These are phyloP conservation scores for Hortaea sp. DNA, from an alignment of 2,329 filamentous ascomycete species.

Conservation along the genomic window DNA sequence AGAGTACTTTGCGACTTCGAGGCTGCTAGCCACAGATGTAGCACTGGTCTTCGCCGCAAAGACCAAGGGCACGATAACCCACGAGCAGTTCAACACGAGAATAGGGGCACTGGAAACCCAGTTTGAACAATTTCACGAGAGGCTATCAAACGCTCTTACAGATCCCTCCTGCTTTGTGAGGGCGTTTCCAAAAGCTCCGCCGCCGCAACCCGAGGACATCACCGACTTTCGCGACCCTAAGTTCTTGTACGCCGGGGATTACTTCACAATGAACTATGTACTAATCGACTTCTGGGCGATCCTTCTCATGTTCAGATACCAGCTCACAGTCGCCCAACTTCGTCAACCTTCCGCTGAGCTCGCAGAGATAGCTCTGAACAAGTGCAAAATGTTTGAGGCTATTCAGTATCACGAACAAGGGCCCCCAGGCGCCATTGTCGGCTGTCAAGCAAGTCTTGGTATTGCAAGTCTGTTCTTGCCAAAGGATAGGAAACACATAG, in stretches of 20 bases:
- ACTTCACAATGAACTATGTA: constrained; percentile 67
- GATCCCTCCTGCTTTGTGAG: constrained; percentile 54
- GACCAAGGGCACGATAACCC: constrained; percentile 53
- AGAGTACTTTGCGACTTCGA: constrained; percentile 53
- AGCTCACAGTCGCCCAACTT: constrained; percentile 50
- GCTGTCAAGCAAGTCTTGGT: constrained; percentile 64
- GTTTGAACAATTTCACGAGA: constrained; percentile 35
- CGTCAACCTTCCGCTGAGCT: constrained; percentile 46
- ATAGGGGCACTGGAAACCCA: constrained; percentile 40
- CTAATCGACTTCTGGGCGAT: constrained; percentile 70
- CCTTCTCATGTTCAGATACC: constrained; percentile 69
- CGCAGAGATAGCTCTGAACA: constrained; percentile 52
- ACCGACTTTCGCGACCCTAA: constrained; percentile 63
- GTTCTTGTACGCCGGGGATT: constrained; percentile 56
- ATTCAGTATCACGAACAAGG: constrained; percentile 62
- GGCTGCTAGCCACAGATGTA: constrained; percentile 70
- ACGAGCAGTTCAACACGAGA: constrained; percentile 55
- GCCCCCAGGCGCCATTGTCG: constrained; percentile 60
- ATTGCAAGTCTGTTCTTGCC: constrained; percentile 74
- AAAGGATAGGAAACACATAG: constrained; percentile 58
- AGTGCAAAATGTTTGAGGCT: constrained; percentile 70
- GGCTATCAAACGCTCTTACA: constrained; percentile 52
- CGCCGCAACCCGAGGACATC: constrained; percentile 48
- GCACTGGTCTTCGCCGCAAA: constrained; percentile 64
- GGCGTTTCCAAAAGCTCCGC: constrained; percentile 48